Base-by-base conservation (phyloP, 2,329 filamentous ascomycete genomes). In the Ustulina deusta region DNA sequence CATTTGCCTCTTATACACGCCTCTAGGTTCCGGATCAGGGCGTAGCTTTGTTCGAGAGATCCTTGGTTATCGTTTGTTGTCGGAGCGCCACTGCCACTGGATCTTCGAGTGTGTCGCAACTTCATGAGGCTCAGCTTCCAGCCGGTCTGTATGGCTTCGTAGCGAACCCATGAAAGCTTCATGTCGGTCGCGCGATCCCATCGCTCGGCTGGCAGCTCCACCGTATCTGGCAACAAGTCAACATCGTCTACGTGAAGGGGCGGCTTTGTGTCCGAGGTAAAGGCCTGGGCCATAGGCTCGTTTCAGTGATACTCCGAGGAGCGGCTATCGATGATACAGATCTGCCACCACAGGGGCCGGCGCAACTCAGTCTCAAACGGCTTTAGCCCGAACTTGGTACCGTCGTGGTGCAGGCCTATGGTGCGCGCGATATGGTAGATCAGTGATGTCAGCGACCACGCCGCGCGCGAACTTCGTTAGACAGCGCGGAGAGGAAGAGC, bases 401-500 rank as follows among this genome's bases (percentile, higher is more conserved):
- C 84, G 72, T 87, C 85, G 7, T 84, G 82, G 64, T 85, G 84
- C 17, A 86, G 68, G 20, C 84, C 84, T 48, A 86, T 73, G 48
- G 71, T 72, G 48, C 75, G 77, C 11, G 76, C 78, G 48, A 80
- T 73, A 22, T 77, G 75, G 52, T 71, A 58, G n/a, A 68, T 59
- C n/a, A 74, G 48, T 17, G 65, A 71, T 1, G 68, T 74, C 79
- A 84, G 65, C 80, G 79, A 63, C 81, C 80, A 60, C 71, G 73
- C 27, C 71, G 79, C 78, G 79, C 77, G 68, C 78, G 80, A 68
- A 79, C 68, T 76, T 82, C 57, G 27, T 83, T 76, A 22, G 83
- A 79, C 69, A 82, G 78, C 76, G 85, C 81, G 48, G 88, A 86
- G 22, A 91, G 77, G 74, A 90, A 91, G 42, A 90, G 79, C 9